These are phyloP conservation scores for Phytopythium aichiense DNA, from an alignment of 352 stramenopile species.

Conservation along the genomic window DNA sequence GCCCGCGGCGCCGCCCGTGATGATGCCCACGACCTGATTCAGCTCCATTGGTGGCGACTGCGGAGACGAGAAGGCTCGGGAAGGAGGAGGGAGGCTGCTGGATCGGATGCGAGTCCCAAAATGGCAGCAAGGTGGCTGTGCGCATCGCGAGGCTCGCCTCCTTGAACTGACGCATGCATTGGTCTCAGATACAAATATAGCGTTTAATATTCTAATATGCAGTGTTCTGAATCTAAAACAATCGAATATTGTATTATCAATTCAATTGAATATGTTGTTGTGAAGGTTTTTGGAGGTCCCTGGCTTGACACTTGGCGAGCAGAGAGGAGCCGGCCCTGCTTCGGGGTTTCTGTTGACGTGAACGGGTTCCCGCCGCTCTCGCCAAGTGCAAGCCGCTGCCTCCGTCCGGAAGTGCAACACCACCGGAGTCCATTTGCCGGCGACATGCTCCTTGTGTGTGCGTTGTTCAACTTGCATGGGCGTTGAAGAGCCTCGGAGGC, in stretches of 20 bases:
- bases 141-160: not conserved
- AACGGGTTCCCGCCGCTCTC: not conserved
- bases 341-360: slow-evolving; percentile 6
- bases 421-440: not conserved
- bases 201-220: not conserved
- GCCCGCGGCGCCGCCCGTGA: slow-evolving; percentile 63
- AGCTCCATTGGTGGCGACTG: slow-evolving; percentile 46
- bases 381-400: not conserved
- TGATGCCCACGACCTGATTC: slow-evolving; percentile 51
- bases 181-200: not conserved
- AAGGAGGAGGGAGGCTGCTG: not conserved
- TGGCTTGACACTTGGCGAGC: slow-evolving; percentile 7
- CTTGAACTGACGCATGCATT: not conserved
- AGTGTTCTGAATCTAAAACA: too few species aligned
- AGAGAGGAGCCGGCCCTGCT: not conserved
- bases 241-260: not conserved
- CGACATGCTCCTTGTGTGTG: not conserved
- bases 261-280: not conserved
- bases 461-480: not conserved
- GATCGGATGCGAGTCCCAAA: slow-evolving; percentile 1
- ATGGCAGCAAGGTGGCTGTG: not conserved
- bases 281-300: not conserved
- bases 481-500: not conserved
- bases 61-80: too few species aligned
- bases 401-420: not conserved